Conservation (phyloP, 306 rosid species). For the Adenanthera pavonina region DNA sequence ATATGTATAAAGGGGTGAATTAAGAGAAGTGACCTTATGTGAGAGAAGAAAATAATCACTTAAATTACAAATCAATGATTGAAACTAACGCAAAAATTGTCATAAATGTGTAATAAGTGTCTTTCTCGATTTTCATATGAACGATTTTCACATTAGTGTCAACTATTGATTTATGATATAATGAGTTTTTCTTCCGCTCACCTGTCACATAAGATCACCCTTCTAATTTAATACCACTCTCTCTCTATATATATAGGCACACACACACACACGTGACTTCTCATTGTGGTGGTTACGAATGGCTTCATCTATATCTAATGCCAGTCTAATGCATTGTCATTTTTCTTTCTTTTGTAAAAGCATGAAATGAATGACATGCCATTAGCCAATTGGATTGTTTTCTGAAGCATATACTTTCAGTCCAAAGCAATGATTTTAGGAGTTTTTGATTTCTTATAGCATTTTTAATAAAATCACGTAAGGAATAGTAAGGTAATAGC, state of each 20-base stretch:
- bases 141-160: too few relatives aligned
- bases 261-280: not conserved
- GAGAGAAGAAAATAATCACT: too few relatives aligned
- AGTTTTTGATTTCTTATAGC: not conserved
- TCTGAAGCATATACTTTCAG: not conserved
- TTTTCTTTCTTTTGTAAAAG: not conserved
- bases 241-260: not conserved
- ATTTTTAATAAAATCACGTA: not conserved
- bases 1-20: too few relatives aligned
- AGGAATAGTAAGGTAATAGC: not conserved
- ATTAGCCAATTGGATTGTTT: slow-evolving; percentile 1
- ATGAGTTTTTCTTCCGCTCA: not conserved
- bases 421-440: slow-evolving; percentile 3
- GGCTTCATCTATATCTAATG: not conserved
- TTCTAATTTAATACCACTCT: not conserved
- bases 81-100: too few relatives aligned
- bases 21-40: too few relatives aligned
- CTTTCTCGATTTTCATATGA: too few relatives aligned
- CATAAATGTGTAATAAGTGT: too few relatives aligned
- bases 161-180: too few relatives aligned
- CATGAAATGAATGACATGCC: not conserved
- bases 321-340: not conserved
- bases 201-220: not conserved
- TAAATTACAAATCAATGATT: too few relatives aligned
- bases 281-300: not conserved